These are phyloP conservation scores for Phlebiopsis gigantea DNA, from an alignment of 768 basidiomycete species.

Conservation along the genomic window DNA sequence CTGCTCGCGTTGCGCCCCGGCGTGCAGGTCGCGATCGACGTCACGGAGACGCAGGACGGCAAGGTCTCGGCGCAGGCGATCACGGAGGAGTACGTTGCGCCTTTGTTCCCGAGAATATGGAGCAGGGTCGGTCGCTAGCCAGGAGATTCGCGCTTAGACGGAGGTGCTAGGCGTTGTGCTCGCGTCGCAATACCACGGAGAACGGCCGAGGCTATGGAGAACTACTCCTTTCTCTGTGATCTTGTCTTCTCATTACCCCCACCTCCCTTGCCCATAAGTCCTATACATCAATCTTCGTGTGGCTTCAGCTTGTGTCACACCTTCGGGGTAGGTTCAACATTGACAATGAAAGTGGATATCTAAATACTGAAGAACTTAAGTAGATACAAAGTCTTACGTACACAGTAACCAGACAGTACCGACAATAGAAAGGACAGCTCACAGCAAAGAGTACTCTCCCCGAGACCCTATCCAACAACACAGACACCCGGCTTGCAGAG, in stretches of 20 bases:
- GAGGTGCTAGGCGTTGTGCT: too few species aligned
- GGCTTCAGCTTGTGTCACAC: too few species aligned
- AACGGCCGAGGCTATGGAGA: too few species aligned
- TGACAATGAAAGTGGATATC: not conserved
- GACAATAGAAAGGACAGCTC: not conserved
- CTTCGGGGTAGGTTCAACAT: too few species aligned
- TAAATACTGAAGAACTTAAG: not conserved
- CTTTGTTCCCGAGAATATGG: not conserved
- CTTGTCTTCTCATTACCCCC: too few species aligned
- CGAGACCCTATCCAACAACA: not conserved
- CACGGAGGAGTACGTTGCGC: not conserved
- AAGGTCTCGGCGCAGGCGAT: not conserved
- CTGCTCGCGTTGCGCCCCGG: not conserved
- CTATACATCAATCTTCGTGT: too few species aligned
- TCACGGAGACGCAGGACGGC: not conserved
- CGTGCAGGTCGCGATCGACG: not conserved
- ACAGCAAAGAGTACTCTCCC: not conserved
- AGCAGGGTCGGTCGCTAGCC: not conserved
- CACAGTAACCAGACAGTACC: not conserved
- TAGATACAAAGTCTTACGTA: not conserved
- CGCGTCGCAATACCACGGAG: too few species aligned
- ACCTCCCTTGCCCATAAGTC: too few species aligned
- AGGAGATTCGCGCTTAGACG: too few species aligned
- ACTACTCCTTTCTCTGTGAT: too few species aligned
- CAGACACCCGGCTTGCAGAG: not conserved